Percentiles rank a stretch among this genome's conserved stretches.
phyloP scores from a whole-genome alignment of 352 stramenopile genomes.

The Pythium brachiatum region DNA sequence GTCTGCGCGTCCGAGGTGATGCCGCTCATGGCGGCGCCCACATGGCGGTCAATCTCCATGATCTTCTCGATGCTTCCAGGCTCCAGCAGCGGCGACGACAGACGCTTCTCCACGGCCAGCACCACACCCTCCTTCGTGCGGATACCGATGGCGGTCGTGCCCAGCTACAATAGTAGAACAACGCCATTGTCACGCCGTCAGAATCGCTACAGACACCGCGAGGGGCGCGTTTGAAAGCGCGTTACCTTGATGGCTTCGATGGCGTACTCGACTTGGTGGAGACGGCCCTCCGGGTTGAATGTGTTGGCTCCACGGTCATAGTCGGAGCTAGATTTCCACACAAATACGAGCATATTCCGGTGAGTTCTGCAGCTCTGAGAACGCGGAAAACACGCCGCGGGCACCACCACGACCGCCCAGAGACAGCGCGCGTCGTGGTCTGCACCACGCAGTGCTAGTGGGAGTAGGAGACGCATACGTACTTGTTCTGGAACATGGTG shows the following conservation, averaged over 20 bases:
- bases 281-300: constrained; percentile 98
- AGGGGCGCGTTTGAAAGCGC: neutral
- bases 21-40: constrained; percentile 98
- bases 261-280: constrained; percentile 99
- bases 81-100: constrained; percentile 96
- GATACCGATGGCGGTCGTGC: constrained; percentile 97
- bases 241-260: constrained; percentile 97
- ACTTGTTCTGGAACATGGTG: constrained; percentile 37
- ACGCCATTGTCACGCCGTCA: neutral
- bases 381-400: neutral
- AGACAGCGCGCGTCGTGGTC: neutral
- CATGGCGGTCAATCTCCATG: constrained; percentile 98
- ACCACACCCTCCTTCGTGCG: constrained; percentile 97
- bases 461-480: constrained; percentile 1
- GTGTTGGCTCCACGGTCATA: constrained; percentile 99
- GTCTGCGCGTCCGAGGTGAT: constrained; percentile 98
- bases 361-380: neutral
- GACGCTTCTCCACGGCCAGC: constrained; percentile 98
- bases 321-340: constrained; percentile 84
- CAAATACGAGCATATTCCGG: neutral
- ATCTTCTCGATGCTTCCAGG: constrained; percentile 98
- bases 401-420: neutral
- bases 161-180: constrained; percentile 68
- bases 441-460: neutral
- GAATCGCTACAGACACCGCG: neutral